phyloP scores from a whole-genome alignment of 192 early-diverging fungal genomes.

The Coemansia nantahalensis region DNA sequence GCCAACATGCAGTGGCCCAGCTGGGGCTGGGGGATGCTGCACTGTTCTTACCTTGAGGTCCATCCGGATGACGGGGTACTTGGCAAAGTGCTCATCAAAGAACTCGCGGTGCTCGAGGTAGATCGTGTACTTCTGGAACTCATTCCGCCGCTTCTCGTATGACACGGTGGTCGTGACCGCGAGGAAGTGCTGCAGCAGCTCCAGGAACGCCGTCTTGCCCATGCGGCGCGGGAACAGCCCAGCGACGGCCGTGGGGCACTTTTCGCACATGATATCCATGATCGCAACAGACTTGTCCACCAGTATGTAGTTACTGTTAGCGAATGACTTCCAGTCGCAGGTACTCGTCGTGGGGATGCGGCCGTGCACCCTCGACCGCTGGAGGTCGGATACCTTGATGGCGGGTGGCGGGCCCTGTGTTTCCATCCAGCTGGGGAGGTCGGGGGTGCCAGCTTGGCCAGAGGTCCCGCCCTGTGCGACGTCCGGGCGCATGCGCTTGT shows the following conservation, averaged over 20 bases:
- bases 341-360: no score
- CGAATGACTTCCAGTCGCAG: no score
- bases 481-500: no score
- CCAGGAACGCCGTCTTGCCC: background rate
- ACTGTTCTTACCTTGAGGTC: constrained; percentile 1
- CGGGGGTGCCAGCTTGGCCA: no score
- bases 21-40: no score
- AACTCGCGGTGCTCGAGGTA: background rate
- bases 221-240: background rate
- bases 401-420: no score
- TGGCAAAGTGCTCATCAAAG: background rate
- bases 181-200: background rate
- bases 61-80: background rate
- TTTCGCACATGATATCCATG: background rate
- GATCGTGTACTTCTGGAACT: background rate
- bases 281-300: background rate
- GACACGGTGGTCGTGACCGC: background rate
- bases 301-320: background rate
- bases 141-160: background rate
- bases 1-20: background rate
- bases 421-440: no score
- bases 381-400: no score
- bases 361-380: no score
- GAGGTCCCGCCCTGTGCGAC: no score
- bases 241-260: background rate